These are phyloP conservation scores for Centrapalus pauciflorus DNA, from an alignment of 129 eudicot species.

Conservation along the genomic window DNA sequence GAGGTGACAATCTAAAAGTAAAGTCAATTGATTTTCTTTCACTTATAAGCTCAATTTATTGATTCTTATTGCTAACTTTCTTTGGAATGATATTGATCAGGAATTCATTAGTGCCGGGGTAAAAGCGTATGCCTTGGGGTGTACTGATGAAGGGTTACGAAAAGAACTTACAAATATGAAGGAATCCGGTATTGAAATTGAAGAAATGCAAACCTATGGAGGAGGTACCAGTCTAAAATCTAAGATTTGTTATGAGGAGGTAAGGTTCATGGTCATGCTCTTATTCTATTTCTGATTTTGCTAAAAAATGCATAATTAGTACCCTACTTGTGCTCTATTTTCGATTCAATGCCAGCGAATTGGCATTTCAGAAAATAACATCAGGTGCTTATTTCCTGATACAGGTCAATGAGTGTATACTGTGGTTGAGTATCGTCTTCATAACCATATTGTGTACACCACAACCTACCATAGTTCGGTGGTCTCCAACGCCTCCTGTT, in stretches of 20 bases:
- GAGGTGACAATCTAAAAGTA: slow-evolving; percentile 90
- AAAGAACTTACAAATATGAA: slow-evolving; percentile 75
- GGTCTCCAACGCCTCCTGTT: slow-evolving; percentile 87
- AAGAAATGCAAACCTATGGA: slow-evolving; percentile 69
- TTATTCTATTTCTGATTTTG: too few relatives aligned
- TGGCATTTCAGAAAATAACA: neutral
- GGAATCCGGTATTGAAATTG: slow-evolving; percentile 69
- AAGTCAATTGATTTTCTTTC: slow-evolving; percentile 16
- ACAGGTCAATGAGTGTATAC: slow-evolving; percentile 93
- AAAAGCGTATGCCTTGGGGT: slow-evolving; percentile 91
- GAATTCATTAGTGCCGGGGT: slow-evolving; percentile 97
- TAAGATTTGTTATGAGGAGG: slow-evolving; percentile 75
- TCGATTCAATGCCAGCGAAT: neutral
- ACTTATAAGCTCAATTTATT: neutral
- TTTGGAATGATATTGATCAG: slow-evolving; percentile 28
- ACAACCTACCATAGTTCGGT: slow-evolving; percentile 88
- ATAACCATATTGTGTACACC: slow-evolving; percentile 97
- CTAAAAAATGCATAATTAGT: neutral
- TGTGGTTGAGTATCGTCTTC: slow-evolving; percentile 89
- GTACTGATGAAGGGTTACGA: slow-evolving; percentile 76
- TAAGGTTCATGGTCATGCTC: slow-evolving; percentile 38
- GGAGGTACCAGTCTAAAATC: slow-evolving; percentile 71
- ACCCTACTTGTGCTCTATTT: neutral
- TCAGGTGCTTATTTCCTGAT: neutral
- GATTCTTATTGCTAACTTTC: slow-evolving; percentile 8